Evolutionary conservation across 2,329 filamentous ascomycete species (phyloP).

Genomic region (Apiospora phragmitis): DNA sequence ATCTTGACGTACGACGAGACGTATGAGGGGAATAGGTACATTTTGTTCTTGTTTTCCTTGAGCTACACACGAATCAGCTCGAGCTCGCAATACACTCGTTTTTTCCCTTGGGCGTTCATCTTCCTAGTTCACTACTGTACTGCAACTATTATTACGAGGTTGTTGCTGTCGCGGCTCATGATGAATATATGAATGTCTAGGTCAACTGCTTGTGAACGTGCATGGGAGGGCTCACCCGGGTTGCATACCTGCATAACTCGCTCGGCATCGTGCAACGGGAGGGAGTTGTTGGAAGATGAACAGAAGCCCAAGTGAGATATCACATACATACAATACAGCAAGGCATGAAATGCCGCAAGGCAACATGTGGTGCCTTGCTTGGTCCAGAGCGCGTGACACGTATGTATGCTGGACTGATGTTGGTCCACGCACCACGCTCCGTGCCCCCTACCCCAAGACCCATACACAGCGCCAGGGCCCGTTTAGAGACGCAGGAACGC

Average conservation of each 20-base stretch:
- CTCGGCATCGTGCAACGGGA: background rate
- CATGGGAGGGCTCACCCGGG: background rate
- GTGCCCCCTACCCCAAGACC: background rate
- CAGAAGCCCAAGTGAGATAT: background rate
- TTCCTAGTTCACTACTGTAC: too few species aligned
- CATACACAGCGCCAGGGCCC: background rate
- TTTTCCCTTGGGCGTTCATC: background rate
- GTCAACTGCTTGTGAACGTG: background rate
- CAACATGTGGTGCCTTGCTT: background rate
- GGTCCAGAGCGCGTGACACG: background rate
- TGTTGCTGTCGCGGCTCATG: background rate
- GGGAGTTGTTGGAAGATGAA: background rate
- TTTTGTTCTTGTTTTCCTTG: background rate
- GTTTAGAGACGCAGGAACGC: slow-evolving; percentile 2
- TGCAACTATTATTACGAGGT: background rate
- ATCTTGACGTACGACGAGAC: background rate
- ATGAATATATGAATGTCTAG: background rate
- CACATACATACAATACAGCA: background rate
- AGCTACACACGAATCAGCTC: background rate
- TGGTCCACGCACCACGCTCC: background rate
- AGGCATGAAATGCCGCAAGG: background rate
- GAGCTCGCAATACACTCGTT: background rate
- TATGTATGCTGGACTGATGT: background rate
- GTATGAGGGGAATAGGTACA: background rate
- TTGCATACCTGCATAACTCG: background rate